Evolutionary conservation across 169 alveolate species (phyloP).

Genomic region (Plasmodium knowlesi): DNA sequence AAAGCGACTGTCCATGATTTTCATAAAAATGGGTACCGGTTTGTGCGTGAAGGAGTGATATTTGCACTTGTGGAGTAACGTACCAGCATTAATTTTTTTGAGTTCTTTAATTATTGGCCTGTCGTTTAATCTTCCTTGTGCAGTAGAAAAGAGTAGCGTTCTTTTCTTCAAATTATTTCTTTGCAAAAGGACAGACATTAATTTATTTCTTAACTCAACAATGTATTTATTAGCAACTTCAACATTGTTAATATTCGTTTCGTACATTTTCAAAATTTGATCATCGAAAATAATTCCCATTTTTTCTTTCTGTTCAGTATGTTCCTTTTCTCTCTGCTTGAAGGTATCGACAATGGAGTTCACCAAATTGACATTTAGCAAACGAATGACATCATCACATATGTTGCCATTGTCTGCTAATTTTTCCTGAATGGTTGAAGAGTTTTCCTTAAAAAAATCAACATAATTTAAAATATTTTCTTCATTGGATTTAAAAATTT

Average conservation of each 20-base stretch:
- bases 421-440: conserved; percentile 20
- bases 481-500: conserved; percentile 36
- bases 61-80: conserved; percentile 38
- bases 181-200: not conserved
- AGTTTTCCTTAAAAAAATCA: conserved; percentile 36
- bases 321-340: conserved; percentile 33
- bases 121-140: conserved; percentile 50
- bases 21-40: conserved; percentile 46
- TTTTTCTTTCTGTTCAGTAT: conserved; percentile 9
- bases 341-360: conserved; percentile 10
- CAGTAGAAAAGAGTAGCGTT: conserved; percentile 24
- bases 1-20: conserved; percentile 23
- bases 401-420: conserved; percentile 23
- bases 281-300: conserved; percentile 51
- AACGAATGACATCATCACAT: conserved; percentile 47
- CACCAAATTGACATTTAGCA: conserved; percentile 14
- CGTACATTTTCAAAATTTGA: conserved; percentile 46
- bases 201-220: conserved; percentile 20
- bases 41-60: conserved; percentile 40
- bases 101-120: conserved; percentile 36
- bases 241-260: conserved; percentile 44
- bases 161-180: conserved; percentile 17
- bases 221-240: conserved; percentile 58
- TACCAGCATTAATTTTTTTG: conserved; percentile 31
- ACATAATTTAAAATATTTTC: conserved; percentile 31